A percentile compares a stretch with the other conserved stretches of the same genome.
These are phyloP conservation scores for Pseudogymnoascus verrucosus DNA, from an alignment of 2,329 filamentous ascomycete genomes.

Conservation along the genomic window DNA sequence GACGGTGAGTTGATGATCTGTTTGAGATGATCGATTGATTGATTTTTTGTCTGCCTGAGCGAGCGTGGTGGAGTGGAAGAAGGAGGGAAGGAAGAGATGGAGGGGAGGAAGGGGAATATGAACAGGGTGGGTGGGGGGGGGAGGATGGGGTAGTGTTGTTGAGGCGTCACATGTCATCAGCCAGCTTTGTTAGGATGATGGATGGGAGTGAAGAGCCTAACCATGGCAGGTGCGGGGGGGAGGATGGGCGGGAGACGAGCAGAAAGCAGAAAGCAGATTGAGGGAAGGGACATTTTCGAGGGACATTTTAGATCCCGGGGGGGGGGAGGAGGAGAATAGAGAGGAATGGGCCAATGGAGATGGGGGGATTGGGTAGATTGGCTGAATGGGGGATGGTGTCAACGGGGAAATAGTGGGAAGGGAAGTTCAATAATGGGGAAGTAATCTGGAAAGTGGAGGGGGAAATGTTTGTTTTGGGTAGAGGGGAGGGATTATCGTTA, in stretches of 20 bases:
- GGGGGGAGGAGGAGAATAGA: not conserved
- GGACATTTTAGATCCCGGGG: not conserved
- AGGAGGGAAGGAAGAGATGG: not conserved
- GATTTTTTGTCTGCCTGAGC: not conserved
- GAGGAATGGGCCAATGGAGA: not conserved
- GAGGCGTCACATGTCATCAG: conserved; percentile 1
- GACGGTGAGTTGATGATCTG: not conserved
- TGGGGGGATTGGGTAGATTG: not conserved
- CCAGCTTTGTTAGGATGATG: not conserved
- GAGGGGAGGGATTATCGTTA: not conserved
- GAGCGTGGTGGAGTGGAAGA: not conserved
- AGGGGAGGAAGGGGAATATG: not conserved
- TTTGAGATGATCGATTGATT: not conserved
- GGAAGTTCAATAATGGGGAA: not conserved
- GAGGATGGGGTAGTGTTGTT: too few species aligned
- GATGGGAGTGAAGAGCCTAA: not conserved
- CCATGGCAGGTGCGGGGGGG: not conserved
- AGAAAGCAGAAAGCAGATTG: not conserved
- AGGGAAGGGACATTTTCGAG: not conserved
- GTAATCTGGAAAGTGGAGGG: not conserved
- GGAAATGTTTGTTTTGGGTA: not conserved
- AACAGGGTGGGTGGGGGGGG: not conserved
- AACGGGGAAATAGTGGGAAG: not conserved
- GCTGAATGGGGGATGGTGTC: not conserved
- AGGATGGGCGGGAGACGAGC: too few species aligned